Evolutionary conservation across 192 early-diverging fungal genomes (phyloP), one percentile per base, ranked within the genome.

Genomic region (Rhizoclosmatium sp.): DNA sequence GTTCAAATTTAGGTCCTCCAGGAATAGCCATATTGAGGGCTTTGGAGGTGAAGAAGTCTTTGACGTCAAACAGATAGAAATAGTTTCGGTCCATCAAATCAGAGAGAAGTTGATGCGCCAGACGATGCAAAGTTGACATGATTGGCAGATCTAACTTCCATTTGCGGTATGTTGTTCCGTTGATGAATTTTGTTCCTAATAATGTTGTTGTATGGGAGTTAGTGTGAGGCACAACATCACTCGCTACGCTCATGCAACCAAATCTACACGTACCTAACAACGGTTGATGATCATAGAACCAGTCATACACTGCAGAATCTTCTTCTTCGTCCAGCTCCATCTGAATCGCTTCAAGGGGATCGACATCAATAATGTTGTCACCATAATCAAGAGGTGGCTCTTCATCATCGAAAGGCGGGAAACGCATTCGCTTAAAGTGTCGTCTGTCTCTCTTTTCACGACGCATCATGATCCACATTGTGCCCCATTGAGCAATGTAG

Each of bases 381-480:
- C 96, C 96, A 85, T 97, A 99, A 85, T 99, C 98, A 70, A 99
- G 85, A 3, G 98, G 97, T 59, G 97, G 96, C 86, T 99, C 98
- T 85, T 99, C 98, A 76, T 99, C 98, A 85, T 99, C 98, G 84
- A 98, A 98, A 3, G 95, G 95, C 65, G 97, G 96, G 82, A 98
- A 97, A 65, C 96, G 91, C 97, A 98, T 99, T 79, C 98, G 95
- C 82, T 98, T 98, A 76, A 99, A 99, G 81, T 99, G 96, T 76
- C 94, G 91, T 82, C 98, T 93, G 78, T 98, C 97, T 71, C 95
- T 89, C 85, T 99, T 99, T 81, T 99, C 98, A 72, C 98, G 90
- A 72, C 98, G 91, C 98, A 99, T 99, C 98, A 98, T 98, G 78
- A 97, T 98, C 97, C 97, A 98, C 96, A 98, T 98, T 19, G 95